These are phyloP conservation scores for Spatholobus suberectus DNA, from an alignment of 306 rosid genomes.

Conservation along the genomic window DNA sequence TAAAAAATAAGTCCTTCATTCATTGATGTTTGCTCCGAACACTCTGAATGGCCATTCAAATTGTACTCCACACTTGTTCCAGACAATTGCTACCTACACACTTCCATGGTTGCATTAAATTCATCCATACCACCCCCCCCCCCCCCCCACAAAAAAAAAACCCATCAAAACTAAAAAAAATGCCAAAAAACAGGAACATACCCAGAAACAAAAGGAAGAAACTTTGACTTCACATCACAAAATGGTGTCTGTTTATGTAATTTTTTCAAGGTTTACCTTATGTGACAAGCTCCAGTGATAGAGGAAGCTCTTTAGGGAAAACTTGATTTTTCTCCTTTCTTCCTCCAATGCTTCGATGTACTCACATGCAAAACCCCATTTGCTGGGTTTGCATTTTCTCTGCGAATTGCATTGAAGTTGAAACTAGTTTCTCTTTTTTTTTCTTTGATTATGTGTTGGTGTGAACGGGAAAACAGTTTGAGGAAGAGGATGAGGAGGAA, in stretches of 20 bases:
- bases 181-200: neutral
- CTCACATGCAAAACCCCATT: slow-evolving; percentile 58
- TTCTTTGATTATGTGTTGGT: neutral
- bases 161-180: neutral
- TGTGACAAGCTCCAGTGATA: slow-evolving; percentile 75
- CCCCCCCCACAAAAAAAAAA: too few relatives aligned
- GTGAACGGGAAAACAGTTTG: slow-evolving; percentile 19
- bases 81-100: slow-evolving; percentile 60
- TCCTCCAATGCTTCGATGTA: slow-evolving; percentile 69
- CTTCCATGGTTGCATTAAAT: slow-evolving; percentile 67
- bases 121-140: too few relatives aligned
- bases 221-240: neutral
- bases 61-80: slow-evolving; percentile 68
- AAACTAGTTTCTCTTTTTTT: neutral
- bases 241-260: neutral
- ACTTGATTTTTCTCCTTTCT: slow-evolving; percentile 72
- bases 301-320: slow-evolving; percentile 81
- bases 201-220: slow-evolving; percentile 23
- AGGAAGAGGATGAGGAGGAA: slow-evolving; percentile 33
- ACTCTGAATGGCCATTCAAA: slow-evolving; percentile 76
- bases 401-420: slow-evolving; percentile 38
- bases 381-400: slow-evolving; percentile 61
- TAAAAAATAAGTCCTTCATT: slow-evolving; percentile 71
- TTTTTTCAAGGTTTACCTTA: slow-evolving; percentile 56
- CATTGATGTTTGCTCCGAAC: slow-evolving; percentile 79